These are phyloP conservation scores for Ceratocystis eucalypticola DNA, from an alignment of 2,329 filamentous ascomycete genomes.

Conservation along the genomic window DNA sequence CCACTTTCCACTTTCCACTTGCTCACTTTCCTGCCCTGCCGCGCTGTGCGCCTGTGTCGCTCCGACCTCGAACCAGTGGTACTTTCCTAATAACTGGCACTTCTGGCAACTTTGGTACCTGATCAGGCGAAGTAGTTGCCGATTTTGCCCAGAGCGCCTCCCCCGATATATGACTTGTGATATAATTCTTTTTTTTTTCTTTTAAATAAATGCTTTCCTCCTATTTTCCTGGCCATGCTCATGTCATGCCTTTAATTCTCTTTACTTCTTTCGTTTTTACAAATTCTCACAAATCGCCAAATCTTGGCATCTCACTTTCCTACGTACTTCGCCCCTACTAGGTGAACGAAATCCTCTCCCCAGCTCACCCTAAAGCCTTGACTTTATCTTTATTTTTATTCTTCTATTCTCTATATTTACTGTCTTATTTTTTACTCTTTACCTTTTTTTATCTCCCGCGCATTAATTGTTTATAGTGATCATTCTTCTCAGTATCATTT, in stretches of 20 bases:
- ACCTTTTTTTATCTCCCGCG: background rate
- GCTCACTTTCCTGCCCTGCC: background rate
- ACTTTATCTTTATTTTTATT: conserved; percentile 1
- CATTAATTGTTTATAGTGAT: background rate
- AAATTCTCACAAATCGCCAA: background rate
- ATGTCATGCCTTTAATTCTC: background rate
- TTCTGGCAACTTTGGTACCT: background rate
- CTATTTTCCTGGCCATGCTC: background rate
- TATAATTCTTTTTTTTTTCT: background rate
- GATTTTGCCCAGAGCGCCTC: background rate
- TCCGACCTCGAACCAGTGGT: background rate
- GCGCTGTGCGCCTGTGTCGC: too few relatives aligned
- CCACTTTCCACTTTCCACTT: background rate
- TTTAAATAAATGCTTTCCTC: background rate
- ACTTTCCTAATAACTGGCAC: background rate
- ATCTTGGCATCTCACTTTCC: background rate
- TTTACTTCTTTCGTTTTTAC: background rate
- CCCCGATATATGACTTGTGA: background rate
- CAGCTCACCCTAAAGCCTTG: background rate
- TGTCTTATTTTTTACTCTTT: background rate
- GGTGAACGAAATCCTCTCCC: background rate
- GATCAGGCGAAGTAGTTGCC: background rate
- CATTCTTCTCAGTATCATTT: background rate
- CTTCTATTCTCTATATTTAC: background rate
- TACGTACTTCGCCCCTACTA: background rate